Evolutionary conservation across 208 protist species (phyloP), one percentile per base, ranked within the genome.

Genomic region (Acanthamoeba rhysodes): DNA sequence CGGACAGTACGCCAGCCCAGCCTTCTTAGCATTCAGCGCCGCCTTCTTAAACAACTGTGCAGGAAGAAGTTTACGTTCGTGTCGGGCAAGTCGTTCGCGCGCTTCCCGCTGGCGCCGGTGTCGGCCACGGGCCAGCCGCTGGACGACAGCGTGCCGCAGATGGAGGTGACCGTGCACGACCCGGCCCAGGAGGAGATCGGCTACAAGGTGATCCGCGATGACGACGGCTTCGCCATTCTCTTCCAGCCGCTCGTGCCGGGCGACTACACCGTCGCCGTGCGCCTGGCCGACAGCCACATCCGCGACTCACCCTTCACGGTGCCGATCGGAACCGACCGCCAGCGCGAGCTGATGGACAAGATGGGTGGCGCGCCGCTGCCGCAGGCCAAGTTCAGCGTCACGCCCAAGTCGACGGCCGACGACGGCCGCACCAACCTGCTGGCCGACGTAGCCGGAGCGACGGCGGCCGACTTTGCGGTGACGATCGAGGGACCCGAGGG

Each of bases 261-360:
- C 72, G 72, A 94, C 53, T 97, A 95, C 94, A 78, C 41, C 7
- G 94, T 96, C 32, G 45, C 7, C 50, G 94, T 97, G 57, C 88
- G 72, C 57, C 87, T 96, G 64, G 94, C 95, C 57, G 96, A 87
- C 29, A 68, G 85, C 37, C 68, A 95, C 72, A 97, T 97, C 34
- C 96, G 87, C 55, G 96, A 95, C 62, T 94, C 92, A 37, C 96
- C 96, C 64, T 97, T 97, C 96, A 87, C 90, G n/a, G 96, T 97
- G n/a, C 94, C 87, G 27, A 92, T 92, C 87, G 87, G 87, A 53
- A 76, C 87, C 32, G 78, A 87, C n/a, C 10, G 29, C 7, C 78
- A 87, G 45, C 16, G 78, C 45, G 74, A 84, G 55, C 87, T 92
- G 41, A 68, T 74, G 37, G 62, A 92, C 37, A 72, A 76, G 45